phyloP scores from a whole-genome alignment of 1,284 basidiomycete genomes.

The Marasmius tenuissimus region DNA sequence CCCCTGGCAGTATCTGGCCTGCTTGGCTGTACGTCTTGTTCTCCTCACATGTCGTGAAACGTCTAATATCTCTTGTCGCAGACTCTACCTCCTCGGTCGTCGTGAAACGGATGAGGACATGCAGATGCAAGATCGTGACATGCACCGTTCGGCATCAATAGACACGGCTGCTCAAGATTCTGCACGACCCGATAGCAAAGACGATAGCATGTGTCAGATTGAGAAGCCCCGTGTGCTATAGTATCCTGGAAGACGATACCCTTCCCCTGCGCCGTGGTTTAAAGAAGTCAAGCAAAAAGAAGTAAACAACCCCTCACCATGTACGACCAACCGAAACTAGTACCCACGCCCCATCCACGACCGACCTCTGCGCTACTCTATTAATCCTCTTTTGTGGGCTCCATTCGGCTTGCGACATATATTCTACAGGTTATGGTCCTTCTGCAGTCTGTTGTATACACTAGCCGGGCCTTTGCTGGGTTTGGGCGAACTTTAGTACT shows the following conservation, averaged over 20 bases:
- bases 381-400: too few relatives aligned
- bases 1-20: constrained; percentile 68
- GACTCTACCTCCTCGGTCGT: constrained; percentile 11
- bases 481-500: too few relatives aligned
- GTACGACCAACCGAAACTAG: too few relatives aligned
- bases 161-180: constrained; percentile 27
- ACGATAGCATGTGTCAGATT: constrained; percentile 20
- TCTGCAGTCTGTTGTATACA: too few relatives aligned
- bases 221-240: constrained; percentile 10
- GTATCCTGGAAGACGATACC: background rate
- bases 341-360: too few relatives aligned
- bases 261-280: background rate
- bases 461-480: too few relatives aligned
- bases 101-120: background rate
- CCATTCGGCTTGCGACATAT: too few relatives aligned
- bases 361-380: too few relatives aligned
- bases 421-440: too few relatives aligned
- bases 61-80: background rate
- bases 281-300: too few relatives aligned
- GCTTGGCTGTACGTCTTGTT: constrained; percentile 59
- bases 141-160: constrained; percentile 24
- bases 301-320: background rate
- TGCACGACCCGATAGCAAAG: constrained; percentile 20
- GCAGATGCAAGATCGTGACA: background rate
- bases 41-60: background rate